Evolutionary conservation across 2,329 filamentous ascomycete genomes (phyloP).

Genomic region (Fusarium piperis): DNA sequence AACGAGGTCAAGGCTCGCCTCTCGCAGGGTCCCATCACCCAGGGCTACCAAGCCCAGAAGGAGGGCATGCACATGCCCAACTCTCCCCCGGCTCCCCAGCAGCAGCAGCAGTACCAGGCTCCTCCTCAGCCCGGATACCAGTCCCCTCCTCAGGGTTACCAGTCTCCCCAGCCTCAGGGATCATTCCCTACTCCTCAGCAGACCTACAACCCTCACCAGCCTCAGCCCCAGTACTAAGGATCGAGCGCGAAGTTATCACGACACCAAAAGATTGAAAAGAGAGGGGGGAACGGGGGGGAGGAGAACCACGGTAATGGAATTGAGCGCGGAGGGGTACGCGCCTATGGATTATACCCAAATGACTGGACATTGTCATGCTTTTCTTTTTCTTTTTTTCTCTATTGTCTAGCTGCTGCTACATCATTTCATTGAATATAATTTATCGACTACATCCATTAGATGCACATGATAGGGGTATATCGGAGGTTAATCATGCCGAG

Average conservation of each 20-base stretch:
- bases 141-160: constrained; percentile 29
- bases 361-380: constrained; percentile 27
- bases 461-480: not conserved
- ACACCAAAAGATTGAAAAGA: constrained; percentile 1
- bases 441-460: not conserved
- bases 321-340: constrained; percentile 24
- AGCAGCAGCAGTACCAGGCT: constrained; percentile 21
- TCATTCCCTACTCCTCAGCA: constrained; percentile 36
- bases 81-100: constrained; percentile 28
- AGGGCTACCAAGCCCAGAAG: constrained; percentile 51
- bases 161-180: constrained; percentile 35
- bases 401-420: not conserved
- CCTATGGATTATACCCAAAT: constrained; percentile 39
- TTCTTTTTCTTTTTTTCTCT: constrained; percentile 1
- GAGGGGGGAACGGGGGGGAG: not conserved
- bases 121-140: constrained; percentile 26
- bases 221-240: constrained; percentile 36
- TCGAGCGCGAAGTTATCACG: not conserved
- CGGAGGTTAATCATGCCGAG: not conserved
- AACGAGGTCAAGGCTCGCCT: constrained; percentile 57
- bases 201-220: constrained; percentile 39
- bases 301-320: not conserved
- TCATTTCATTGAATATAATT: constrained; percentile 5
- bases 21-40: constrained; percentile 41
- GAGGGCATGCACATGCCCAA: constrained; percentile 50